A percentile compares a stretch with the other conserved stretches of the same genome.
phyloP scores from a whole-genome alignment of 805 yeast species.

The Clavispora santaluciae region DNA sequence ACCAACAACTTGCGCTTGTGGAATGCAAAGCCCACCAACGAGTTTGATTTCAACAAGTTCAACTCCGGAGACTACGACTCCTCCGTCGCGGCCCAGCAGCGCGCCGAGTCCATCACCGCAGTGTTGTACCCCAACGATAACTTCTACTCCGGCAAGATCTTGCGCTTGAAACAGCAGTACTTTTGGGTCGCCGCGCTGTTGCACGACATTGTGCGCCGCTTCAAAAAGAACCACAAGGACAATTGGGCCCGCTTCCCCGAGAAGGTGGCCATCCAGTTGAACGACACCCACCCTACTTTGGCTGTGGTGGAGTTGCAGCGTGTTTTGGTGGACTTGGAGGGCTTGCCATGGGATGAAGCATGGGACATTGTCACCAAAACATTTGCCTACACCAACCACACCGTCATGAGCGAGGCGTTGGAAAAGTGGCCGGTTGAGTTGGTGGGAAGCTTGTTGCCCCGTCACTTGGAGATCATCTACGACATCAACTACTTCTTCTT shows the following conservation, averaged over 20 bases:
- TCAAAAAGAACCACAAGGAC: conserved; percentile 64
- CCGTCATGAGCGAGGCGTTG: conserved; percentile 91
- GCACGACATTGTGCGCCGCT: conserved; percentile 85
- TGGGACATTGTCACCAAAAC: conserved; percentile 79
- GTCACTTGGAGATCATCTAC: conserved; percentile 87
- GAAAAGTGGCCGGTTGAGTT: conserved; percentile 94
- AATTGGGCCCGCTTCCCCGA: conserved; percentile 83
- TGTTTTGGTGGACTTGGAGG: conserved; percentile 78
- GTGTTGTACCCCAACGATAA: conserved; percentile 93
- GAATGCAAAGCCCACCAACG: conserved; percentile 86
- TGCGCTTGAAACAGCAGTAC: conserved; percentile 90
- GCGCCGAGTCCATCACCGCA: conserved; percentile 88
- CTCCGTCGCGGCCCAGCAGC: conserved; percentile 79
- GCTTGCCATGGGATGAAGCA: conserved; percentile 75
- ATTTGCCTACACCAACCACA: conserved; percentile 91
- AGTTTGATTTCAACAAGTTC: conserved; percentile 86
- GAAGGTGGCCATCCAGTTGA: conserved; percentile 84
- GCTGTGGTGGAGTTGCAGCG: conserved; percentile 89
- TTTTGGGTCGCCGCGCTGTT: conserved; percentile 96
- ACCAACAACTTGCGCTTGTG: conserved; percentile 88
- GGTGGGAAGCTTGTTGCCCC: conserved; percentile 73
- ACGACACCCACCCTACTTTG: conserved; percentile 91
- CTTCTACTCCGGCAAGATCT: conserved; percentile 84
- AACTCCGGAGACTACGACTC: conserved; percentile 86
- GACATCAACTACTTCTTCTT: conserved; percentile 78